Evolutionary conservation across 768 basidiomycete species (phyloP), one percentile per base, ranked within the genome.

Genomic region (Hortiboletus campestris): DNA sequence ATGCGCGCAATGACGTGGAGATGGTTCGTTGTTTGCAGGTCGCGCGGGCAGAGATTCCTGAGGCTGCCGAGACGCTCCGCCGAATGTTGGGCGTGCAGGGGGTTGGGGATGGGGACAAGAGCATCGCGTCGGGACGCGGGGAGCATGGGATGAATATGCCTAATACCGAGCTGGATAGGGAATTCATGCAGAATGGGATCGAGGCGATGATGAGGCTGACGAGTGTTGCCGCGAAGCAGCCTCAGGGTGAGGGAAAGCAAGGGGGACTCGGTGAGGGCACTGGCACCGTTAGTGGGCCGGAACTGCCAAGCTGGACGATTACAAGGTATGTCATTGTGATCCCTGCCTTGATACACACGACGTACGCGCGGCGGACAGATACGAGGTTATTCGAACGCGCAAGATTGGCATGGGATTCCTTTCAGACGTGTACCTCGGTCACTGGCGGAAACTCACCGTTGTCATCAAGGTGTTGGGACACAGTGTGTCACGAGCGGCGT

Each of bases 371-470:
- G 17, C 59, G 48, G 60, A 47, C 46, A 83, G 83, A 49, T 89
- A 88, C 63, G 92, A 94, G 71, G 81, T 93, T 34, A 85, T 87
- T 53, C 80, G 83, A 3, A 85, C 85, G 36, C 73, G 76, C 53
- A 81, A 83, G 66, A 84, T 94, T 55, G 86, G 89, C 5, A 63
- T 83, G 19, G 90, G 91, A 0, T 85, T 82, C 71, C 89, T 91
- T 73, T 87, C 87, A 13, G 82, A 86, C 51, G 89, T 93, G 8
- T 91, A 86, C 70, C 76, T 78, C n/a, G 91, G 90, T 0, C 78
- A 72, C 12, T 94, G 91, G 90, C 77, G 82, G 35, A 80, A 77
- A 4, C 76, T 77, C 20, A 75, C 76, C 0, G 89, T 91, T 8
- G 85, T 88, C 4, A 79, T 91, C 76, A 91, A 92, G 70, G 81